phyloP scores from a whole-genome alignment of 306 rosid genomes.

The Prunus fruticosa region DNA sequence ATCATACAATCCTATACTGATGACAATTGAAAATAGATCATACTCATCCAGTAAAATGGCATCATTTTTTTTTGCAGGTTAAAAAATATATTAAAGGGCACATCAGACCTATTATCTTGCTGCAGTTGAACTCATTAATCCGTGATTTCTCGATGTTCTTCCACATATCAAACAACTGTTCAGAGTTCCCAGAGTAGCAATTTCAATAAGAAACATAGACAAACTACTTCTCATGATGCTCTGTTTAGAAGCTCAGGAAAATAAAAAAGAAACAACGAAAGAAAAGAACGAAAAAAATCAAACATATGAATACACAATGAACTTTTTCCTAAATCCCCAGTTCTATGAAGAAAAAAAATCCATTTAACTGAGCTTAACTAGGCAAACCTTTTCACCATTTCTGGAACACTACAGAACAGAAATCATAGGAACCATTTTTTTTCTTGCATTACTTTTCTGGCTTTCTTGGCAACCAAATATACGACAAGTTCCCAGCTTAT shows the following conservation, averaged over 20 bases:
- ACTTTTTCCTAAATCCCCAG: too few species aligned
- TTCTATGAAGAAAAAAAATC: too few species aligned
- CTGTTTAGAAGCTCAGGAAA: not conserved
- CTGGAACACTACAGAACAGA: too few species aligned
- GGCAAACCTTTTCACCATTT: too few species aligned
- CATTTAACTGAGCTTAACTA: too few species aligned
- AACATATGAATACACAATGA: not conserved
- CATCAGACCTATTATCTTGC: constrained; percentile 39
- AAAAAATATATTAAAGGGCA: too few species aligned
- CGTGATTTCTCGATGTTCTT: constrained; percentile 53
- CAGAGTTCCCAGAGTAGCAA: constrained; percentile 13
- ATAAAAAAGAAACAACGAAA: not conserved
- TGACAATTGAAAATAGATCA: too few species aligned
- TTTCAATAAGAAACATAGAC: not conserved
- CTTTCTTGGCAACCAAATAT: not conserved
- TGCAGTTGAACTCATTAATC: constrained; percentile 51
- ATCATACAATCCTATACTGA: too few species aligned
- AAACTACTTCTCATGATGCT: not conserved
- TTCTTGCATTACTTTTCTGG: not conserved
- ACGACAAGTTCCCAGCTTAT: not conserved
- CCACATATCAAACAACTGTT: constrained; percentile 68
- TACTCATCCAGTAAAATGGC: too few species aligned
- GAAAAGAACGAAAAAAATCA: not conserved
- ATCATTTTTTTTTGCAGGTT: too few species aligned
- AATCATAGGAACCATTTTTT: too few species aligned